Conservation (phyloP, 225 moss, liverwort and hornwort species). For the Marchantia paleacea region DNA sequence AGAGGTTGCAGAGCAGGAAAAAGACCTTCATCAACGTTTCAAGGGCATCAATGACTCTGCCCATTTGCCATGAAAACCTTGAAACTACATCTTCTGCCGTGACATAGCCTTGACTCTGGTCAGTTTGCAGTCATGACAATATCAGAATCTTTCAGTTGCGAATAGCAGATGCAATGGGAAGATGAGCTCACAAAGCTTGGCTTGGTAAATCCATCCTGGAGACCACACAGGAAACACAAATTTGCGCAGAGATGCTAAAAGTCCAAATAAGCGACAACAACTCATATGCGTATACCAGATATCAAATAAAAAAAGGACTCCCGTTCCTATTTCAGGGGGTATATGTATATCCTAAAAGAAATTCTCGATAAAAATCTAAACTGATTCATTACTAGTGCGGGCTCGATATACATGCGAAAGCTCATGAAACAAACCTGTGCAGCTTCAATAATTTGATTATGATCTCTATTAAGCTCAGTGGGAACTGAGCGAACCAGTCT, state of each 20-base stretch:
- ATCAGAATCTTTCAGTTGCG: not conserved
- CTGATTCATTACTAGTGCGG: too few relatives aligned
- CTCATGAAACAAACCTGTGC: slow-evolving; percentile 47
- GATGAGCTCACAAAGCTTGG: not conserved
- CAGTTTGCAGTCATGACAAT: not conserved
- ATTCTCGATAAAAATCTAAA: too few relatives aligned
- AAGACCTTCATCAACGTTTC: slow-evolving; percentile 61
- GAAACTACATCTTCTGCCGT: slow-evolving; percentile 57
- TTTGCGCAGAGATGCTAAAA: not conserved
- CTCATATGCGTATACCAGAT: too few relatives aligned
- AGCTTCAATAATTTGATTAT: slow-evolving; percentile 78
- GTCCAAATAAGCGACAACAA: not conserved
- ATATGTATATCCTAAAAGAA: too few relatives aligned
- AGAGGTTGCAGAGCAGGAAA: not conserved
- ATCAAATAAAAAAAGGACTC: too few relatives aligned
- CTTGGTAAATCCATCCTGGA: not conserved
- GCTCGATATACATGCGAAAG: not conserved
- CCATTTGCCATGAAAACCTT: slow-evolving; percentile 61
- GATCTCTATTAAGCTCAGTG: slow-evolving; percentile 82
- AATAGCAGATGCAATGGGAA: not conserved
- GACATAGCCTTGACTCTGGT: slow-evolving; percentile 62
- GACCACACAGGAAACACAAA: not conserved
- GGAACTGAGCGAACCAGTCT: slow-evolving; percentile 90
- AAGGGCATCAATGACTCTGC: slow-evolving; percentile 74
- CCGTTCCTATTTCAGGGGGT: too few relatives aligned